These are phyloP conservation scores for Termitomyces sp. DNA, from an alignment of 768 basidiomycete genomes.

Conservation along the genomic window DNA sequence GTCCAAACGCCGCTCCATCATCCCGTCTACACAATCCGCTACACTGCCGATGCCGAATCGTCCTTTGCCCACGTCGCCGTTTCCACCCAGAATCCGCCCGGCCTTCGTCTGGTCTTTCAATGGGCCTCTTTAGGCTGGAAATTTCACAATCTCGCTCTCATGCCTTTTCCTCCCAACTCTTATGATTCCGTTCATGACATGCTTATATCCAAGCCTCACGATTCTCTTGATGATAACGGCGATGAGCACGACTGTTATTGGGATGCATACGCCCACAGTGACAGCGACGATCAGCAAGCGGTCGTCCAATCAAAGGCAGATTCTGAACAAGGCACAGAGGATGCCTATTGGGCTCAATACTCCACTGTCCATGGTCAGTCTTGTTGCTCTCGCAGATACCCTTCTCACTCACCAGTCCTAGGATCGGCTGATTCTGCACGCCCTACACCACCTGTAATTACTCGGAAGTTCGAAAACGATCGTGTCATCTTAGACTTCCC, in stretches of 20 bases:
- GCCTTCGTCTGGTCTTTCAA: constrained; percentile 60
- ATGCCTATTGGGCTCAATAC: constrained; percentile 78
- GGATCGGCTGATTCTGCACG: constrained; percentile 71
- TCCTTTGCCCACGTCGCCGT: constrained; percentile 54
- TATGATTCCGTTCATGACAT: constrained; percentile 25
- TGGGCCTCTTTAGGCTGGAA: constrained; percentile 62
- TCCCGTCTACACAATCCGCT: constrained; percentile 30
- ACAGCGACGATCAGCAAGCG: constrained; percentile 17
- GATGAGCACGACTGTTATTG: constrained; percentile 61
- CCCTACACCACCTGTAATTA: constrained; percentile 41
- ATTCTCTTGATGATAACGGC: constrained; percentile 23
- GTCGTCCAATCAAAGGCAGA: constrained; percentile 15
- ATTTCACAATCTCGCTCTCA: constrained; percentile 62
- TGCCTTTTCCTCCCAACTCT: constrained; percentile 60
- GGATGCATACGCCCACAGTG: constrained; percentile 52
- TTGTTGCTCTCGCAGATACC: not conserved
- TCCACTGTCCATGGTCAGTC: constrained; percentile 59
- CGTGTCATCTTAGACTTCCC: constrained; percentile 29
- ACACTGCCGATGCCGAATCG: constrained; percentile 44
- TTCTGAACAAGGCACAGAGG: constrained; percentile 31
- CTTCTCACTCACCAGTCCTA: constrained; percentile 19
- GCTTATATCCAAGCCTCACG: constrained; percentile 21
- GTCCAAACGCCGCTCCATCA: constrained; percentile 30
- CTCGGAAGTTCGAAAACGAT: constrained; percentile 22
- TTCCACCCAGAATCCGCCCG: constrained; percentile 24